Conservation (phyloP, 495 filamentous ascomycete genomes). For the Penicillium tannophilum region DNA sequence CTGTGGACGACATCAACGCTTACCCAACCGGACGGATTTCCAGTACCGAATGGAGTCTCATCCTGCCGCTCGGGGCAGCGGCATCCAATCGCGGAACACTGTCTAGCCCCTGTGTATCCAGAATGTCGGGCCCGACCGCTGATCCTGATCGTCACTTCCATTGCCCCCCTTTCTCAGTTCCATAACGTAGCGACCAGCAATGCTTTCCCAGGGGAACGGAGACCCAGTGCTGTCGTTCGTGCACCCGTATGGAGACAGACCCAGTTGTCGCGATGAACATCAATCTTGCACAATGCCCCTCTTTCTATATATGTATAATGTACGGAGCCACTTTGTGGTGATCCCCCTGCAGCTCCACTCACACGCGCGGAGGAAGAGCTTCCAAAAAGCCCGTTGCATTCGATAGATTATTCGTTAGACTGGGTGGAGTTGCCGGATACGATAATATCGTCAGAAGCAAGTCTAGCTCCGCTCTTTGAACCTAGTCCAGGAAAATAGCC, state of each 20-base stretch:
- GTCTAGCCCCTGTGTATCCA: constrained; percentile 14
- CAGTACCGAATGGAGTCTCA: constrained; percentile 16
- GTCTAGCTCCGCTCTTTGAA: constrained; percentile 16
- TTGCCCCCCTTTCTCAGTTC: constrained; percentile 19
- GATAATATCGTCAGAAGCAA: neutral
- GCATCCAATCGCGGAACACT: constrained; percentile 15
- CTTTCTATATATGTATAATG: constrained; percentile 1
- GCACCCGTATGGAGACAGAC: too few relatives aligned
- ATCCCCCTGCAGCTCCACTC: constrained; percentile 1
- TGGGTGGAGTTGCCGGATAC: neutral
- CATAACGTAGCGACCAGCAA: neutral
- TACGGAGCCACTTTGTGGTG: neutral
- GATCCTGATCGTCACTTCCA: constrained; percentile 17
- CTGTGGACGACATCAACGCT: constrained; percentile 14
- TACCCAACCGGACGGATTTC: constrained; percentile 20
- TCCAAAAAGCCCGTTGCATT: neutral
- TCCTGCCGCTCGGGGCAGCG: constrained; percentile 23
- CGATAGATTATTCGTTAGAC: constrained; percentile 5
- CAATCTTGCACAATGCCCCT: neutral
- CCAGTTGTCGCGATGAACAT: neutral
- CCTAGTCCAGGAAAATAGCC: constrained; percentile 18
- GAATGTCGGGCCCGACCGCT: constrained; percentile 15
- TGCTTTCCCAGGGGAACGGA: neutral
- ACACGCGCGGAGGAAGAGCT: neutral
- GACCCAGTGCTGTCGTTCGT: neutral